These are phyloP conservation scores for Lentinus brumalis DNA, from an alignment of 768 basidiomycete genomes.

Conservation along the genomic window DNA sequence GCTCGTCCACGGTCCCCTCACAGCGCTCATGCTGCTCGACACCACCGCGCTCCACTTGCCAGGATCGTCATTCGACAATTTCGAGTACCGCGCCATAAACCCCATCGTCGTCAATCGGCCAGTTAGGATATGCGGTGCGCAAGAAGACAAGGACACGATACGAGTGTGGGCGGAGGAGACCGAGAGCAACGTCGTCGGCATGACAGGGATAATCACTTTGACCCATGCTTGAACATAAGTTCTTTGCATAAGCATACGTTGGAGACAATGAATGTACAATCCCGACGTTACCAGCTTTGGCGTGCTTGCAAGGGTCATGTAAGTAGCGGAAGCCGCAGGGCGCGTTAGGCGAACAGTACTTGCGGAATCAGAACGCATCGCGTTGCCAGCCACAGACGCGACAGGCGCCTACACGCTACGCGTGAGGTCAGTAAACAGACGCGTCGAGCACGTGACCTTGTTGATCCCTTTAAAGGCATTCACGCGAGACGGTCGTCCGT, in stretches of 20 bases:
- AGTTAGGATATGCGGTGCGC: conserved; percentile 49
- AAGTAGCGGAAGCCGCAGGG: not conserved
- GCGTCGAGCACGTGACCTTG: conserved; percentile 25
- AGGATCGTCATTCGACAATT: conserved; percentile 45
- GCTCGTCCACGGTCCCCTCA: conserved; percentile 84
- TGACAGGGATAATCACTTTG: conserved; percentile 55
- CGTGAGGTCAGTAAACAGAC: conserved; percentile 21
- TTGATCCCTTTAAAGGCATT: conserved; percentile 24
- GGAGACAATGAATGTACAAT: conserved; percentile 7
- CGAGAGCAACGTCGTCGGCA: conserved; percentile 59
- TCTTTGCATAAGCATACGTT: not conserved
- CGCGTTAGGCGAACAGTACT: not conserved
- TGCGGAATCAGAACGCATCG: not conserved
- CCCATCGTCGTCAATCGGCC: conserved; percentile 57
- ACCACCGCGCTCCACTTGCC: conserved; percentile 53
- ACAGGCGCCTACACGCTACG: conserved; percentile 23
- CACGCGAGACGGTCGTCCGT: conserved; percentile 17
- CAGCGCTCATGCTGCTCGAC: conserved; percentile 78
- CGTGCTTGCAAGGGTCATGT: not conserved
- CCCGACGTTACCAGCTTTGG: not conserved
- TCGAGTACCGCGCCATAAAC: conserved; percentile 73
- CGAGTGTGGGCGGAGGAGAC: conserved; percentile 62
- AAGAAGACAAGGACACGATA: conserved; percentile 40
- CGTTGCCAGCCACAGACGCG: not conserved
- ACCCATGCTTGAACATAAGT: conserved; percentile 4